Percentiles rank a stretch among this genome's conserved stretches.
Conservation (phyloP, 805 yeast species). For the Monosporozyma aquatica region DNA sequence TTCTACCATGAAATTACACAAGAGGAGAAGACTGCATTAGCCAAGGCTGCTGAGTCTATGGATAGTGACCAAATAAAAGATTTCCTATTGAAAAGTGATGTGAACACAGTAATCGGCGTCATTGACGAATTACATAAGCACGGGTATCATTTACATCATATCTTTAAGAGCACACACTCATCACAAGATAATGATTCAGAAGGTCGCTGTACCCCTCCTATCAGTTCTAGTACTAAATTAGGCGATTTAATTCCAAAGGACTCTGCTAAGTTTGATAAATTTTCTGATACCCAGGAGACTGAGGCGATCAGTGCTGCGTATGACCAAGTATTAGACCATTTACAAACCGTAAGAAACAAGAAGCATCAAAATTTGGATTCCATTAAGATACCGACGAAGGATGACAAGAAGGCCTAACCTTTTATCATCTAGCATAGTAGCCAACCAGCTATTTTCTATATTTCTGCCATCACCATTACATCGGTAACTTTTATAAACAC, state of each 20-base stretch:
- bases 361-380: background rate
- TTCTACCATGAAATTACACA: conserved; percentile 1
- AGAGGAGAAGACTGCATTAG: conserved; percentile 20
- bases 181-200: conserved; percentile 9
- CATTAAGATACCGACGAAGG: too few species aligned
- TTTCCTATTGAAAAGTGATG: conserved; percentile 32
- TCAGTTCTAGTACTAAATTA: background rate
- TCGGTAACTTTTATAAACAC: too few species aligned
- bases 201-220: conserved; percentile 4
- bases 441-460: too few species aligned
- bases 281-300: conserved; percentile 15
- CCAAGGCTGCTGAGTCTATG: conserved; percentile 24
- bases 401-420: background rate
- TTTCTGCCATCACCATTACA: too few species aligned
- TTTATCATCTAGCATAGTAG: too few species aligned
- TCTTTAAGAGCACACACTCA: conserved; percentile 13
- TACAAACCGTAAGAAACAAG: conserved; percentile 27
- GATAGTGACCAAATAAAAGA: conserved; percentile 33
- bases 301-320: conserved; percentile 32
- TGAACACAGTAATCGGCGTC: conserved; percentile 32
- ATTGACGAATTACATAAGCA: conserved; percentile 33
- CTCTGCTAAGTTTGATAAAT: conserved; percentile 3
- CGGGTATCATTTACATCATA: conserved; percentile 34
- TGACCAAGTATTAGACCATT: conserved; percentile 34
- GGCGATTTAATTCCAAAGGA: conserved; percentile 4